Evolutionary conservation across 1,284 basidiomycete species (phyloP).

Genomic region (Acaromyces ingoldii): DNA sequence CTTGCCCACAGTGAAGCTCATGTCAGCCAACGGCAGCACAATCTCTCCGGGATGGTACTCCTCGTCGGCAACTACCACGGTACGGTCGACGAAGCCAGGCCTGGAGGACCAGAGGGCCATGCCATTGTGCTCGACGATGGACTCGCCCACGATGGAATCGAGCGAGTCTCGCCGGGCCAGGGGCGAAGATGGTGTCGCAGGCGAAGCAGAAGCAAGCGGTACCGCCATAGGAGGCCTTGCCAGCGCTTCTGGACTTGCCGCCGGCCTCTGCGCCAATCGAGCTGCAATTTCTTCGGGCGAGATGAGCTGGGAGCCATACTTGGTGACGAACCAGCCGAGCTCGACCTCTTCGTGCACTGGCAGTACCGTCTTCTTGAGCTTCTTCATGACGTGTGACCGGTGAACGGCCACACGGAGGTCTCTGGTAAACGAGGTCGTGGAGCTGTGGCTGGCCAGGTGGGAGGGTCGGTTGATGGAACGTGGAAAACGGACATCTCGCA

Average conservation of each 20-base stretch:
- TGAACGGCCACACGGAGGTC: conserved; percentile 24
- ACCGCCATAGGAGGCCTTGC: conserved; percentile 21
- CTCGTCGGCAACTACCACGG: conserved; percentile 13
- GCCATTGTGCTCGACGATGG: conserved; percentile 15
- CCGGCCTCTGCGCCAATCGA: conserved; percentile 19
- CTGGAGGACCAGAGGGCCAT: conserved; percentile 20
- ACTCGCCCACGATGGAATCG: no score
- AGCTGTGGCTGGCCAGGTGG: conserved; percentile 16
- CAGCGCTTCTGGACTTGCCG: conserved; percentile 33
- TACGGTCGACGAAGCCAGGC: conserved; percentile 10
- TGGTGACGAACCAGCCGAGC: conserved; percentile 34
- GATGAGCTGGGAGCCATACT: conserved; percentile 29
- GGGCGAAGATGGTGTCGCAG: conserved; percentile 3
- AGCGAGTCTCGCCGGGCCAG: conserved; percentile 3
- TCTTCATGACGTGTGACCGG: conserved; percentile 28
- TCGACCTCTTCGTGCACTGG: conserved; percentile 32
- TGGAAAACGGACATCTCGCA: conserved; percentile 27
- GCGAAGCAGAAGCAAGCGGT: background rate
- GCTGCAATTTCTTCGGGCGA: conserved; percentile 19
- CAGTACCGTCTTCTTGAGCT: conserved; percentile 19
- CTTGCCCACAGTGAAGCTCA: background rate
- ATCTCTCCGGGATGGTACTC: conserved; percentile 18
- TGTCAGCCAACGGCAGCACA: conserved; percentile 6
- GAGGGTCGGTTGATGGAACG: conserved; percentile 27
- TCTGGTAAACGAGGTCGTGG: conserved; percentile 17